Conservation (phyloP, 2,329 filamentous ascomycete species). For the Trichoderma koningiopsis region DNA sequence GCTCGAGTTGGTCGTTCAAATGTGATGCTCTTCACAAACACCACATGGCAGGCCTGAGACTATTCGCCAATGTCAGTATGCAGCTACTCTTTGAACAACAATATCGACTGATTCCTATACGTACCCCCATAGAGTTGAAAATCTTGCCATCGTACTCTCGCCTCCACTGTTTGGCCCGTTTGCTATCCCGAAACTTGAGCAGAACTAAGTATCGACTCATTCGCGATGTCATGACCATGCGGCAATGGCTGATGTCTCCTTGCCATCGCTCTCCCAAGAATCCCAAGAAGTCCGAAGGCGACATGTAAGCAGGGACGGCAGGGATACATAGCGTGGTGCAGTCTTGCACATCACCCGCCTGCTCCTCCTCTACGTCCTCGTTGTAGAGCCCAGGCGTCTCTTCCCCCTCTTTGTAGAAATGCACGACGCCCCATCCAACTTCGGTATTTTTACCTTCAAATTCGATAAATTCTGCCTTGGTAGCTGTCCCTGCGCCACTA, state of each 20-base stretch:
- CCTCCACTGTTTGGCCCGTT: constrained; percentile 77
- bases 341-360: constrained; percentile 52
- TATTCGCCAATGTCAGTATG: constrained; percentile 27
- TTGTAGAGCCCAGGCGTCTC: constrained; percentile 63
- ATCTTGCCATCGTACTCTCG: constrained; percentile 88
- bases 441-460: constrained; percentile 73
- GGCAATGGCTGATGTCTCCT: constrained; percentile 85
- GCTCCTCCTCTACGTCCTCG: constrained; percentile 33
- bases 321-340: constrained; percentile 91
- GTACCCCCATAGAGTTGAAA: constrained; percentile 87
- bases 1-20: constrained; percentile 66
- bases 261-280: constrained; percentile 89
- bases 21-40: constrained; percentile 90
- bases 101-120: constrained; percentile 23
- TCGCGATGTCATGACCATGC: constrained; percentile 86
- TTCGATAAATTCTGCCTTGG: constrained; percentile 78
- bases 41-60: constrained; percentile 93
- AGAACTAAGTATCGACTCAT: constrained; percentile 94
- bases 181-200: constrained; percentile 83
- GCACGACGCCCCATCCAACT: constrained; percentile 88
- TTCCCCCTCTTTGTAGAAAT: constrained; percentile 84
- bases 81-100: neutral
- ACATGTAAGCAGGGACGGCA: constrained; percentile 91
- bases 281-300: constrained; percentile 84
- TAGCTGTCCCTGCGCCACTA: constrained; percentile 68